These are phyloP conservation scores for Cryptococcus sp. DNA, from an alignment of 1,284 basidiomycete genomes.

Conservation along the genomic window DNA sequence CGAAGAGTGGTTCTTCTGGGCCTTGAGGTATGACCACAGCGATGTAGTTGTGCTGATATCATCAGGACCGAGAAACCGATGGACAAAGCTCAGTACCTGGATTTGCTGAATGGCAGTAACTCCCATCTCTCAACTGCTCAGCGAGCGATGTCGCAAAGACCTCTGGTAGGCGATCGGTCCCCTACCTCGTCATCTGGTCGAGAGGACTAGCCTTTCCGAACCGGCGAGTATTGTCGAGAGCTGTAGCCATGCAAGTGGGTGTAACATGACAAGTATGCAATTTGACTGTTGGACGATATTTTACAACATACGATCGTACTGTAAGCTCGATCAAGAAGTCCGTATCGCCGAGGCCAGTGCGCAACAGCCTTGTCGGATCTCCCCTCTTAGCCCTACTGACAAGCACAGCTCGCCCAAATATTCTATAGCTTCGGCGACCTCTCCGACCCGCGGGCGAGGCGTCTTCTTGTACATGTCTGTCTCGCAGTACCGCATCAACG, in stretches of 20 bases:
- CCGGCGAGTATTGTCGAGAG: too few species aligned
- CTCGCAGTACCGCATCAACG: neutral
- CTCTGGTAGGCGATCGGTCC: too few species aligned
- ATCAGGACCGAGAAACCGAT: slow-evolving; percentile 31
- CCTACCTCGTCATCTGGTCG: too few species aligned
- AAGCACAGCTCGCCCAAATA: neutral
- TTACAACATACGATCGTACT: too few species aligned
- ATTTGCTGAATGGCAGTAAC: slow-evolving; percentile 9
- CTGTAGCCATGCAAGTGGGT: too few species aligned
- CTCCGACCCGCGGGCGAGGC: neutral
- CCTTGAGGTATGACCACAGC: slow-evolving; percentile 18
- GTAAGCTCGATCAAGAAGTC: too few species aligned
- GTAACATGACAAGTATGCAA: too few species aligned
- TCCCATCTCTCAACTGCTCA: slow-evolving; percentile 4
- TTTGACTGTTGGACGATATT: too few species aligned
- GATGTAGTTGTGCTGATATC: neutral
- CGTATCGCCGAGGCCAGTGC: too few species aligned
- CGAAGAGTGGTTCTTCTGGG: slow-evolving; percentile 42
- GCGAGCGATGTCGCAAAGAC: slow-evolving; percentile 19
- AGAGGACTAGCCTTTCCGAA: too few species aligned
- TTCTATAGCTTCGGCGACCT: slow-evolving; percentile 2
- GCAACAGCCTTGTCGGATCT: too few species aligned
- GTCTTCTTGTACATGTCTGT: neutral
- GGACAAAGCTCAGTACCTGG: slow-evolving; percentile 31
- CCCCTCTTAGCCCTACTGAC: neutral